These are phyloP conservation scores for Rhizopogon rudus DNA, from an alignment of 768 basidiomycete species.

Conservation along the genomic window DNA sequence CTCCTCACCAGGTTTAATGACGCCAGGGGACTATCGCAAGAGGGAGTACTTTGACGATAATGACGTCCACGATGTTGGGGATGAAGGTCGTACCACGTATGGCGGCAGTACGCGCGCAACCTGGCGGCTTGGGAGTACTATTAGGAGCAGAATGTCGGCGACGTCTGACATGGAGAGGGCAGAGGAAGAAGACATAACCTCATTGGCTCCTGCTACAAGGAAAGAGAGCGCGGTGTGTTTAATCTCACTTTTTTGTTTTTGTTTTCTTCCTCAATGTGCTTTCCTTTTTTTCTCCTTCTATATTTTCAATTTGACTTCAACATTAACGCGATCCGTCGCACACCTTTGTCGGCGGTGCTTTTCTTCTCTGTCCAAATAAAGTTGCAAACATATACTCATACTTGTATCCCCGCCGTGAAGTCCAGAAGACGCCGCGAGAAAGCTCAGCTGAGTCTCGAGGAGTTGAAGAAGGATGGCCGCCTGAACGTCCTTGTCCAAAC, in stretches of 20 bases:
- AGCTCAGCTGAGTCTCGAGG: slow-evolving; percentile 11
- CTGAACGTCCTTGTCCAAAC: slow-evolving; percentile 57
- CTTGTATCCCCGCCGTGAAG: neutral
- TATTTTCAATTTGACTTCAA: neutral
- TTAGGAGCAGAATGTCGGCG: neutral
- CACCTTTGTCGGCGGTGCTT: neutral
- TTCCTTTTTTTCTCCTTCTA: neutral
- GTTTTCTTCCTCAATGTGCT: neutral
- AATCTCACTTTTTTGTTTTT: neutral
- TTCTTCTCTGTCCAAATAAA: neutral
- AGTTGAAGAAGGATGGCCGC: slow-evolving; percentile 50
- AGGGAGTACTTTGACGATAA: neutral
- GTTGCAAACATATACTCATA: neutral
- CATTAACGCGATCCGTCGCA: neutral
- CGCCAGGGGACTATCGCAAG: slow-evolving; percentile 4
- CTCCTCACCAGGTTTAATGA: slow-evolving; percentile 24
- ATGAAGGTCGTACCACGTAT: neutral
- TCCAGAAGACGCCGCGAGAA: slow-evolving; percentile 8
- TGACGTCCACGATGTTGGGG: neutral
- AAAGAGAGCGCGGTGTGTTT: slow-evolving; percentile 8
- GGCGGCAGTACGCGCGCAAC: slow-evolving; percentile 5
- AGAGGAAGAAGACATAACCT: neutral
- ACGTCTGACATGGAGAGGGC: slow-evolving; percentile 1
- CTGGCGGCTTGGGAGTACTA: slow-evolving; percentile 1
- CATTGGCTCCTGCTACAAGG: neutral